These are phyloP conservation scores for Neurospora tetraspora DNA, from an alignment of 495 filamentous ascomycete species.

Conservation along the genomic window DNA sequence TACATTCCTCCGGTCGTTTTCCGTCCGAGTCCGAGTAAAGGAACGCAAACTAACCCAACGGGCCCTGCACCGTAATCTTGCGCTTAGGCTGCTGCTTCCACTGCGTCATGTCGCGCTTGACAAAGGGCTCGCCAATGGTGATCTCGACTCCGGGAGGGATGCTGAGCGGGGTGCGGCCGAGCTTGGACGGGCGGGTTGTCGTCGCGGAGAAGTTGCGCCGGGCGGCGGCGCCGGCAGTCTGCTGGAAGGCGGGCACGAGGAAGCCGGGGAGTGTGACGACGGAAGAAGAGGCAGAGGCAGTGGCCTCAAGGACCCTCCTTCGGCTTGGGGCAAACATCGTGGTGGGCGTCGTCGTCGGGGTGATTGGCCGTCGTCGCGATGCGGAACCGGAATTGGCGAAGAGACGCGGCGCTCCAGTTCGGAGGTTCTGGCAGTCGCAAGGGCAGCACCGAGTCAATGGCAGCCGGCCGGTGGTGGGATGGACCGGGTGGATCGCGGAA, in stretches of 20 bases:
- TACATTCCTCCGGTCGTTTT: not conserved
- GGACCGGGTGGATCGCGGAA: not conserved
- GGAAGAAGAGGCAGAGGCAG: conserved; percentile 18
- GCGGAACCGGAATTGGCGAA: conserved; percentile 4
- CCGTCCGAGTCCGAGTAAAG: not conserved
- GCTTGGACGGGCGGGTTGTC: conserved; percentile 57
- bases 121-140: conserved; percentile 48
- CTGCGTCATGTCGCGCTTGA: conserved; percentile 40
- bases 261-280: conserved; percentile 51
- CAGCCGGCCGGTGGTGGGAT: not conserved
- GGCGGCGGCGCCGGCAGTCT: conserved; percentile 5
- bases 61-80: conserved; percentile 57
- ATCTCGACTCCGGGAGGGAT: conserved; percentile 77
- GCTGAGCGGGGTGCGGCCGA: conserved; percentile 71
- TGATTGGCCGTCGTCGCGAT: not conserved
- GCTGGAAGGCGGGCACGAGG: conserved; percentile 63
- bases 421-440: not conserved
- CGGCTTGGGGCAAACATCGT: conserved; percentile 42
- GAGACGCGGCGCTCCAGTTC: conserved; percentile 6
- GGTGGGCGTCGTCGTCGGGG: not conserved
- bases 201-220: conserved; percentile 57
- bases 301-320: conserved; percentile 29
- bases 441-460: not conserved
- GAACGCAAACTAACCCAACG: conserved; percentile 47
- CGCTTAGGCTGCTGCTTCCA: conserved; percentile 45